Evolutionary conservation across 2,329 filamentous ascomycete species (phyloP).

Genomic region (Monosporascus sp.): DNA sequence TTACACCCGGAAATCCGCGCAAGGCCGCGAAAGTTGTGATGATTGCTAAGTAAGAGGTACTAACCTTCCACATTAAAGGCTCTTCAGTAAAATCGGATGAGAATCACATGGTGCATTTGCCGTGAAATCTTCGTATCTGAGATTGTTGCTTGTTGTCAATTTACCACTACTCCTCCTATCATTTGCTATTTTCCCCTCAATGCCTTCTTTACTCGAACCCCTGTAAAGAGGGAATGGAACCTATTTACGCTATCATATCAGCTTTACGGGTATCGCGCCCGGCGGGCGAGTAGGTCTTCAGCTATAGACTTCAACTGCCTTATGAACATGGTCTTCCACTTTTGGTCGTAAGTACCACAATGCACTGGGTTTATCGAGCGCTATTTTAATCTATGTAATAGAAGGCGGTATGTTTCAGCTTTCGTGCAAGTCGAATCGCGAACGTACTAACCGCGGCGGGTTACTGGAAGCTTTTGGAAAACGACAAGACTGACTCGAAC

Average conservation of each 20-base stretch:
- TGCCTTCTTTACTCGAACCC: slow-evolving; percentile 10
- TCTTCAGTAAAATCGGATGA: not conserved
- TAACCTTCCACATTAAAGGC: not conserved
- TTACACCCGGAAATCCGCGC: too few relatives aligned
- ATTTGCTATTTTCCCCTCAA: slow-evolving; percentile 13
- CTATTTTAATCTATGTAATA: not conserved
- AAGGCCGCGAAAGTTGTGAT: not conserved
- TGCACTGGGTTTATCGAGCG: not conserved
- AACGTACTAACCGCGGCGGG: not conserved
- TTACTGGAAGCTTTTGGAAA: not conserved
- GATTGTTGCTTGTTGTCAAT: slow-evolving; percentile 6
- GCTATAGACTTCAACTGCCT: slow-evolving; percentile 18
- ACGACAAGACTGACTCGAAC: not conserved
- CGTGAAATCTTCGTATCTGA: not conserved
- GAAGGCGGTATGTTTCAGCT: not conserved
- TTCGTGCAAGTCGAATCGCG: not conserved
- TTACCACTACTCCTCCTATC: slow-evolving; percentile 14
- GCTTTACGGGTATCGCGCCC: slow-evolving; percentile 11
- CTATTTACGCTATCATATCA: slow-evolving; percentile 3
- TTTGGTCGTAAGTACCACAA: not conserved
- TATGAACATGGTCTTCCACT: slow-evolving; percentile 18
- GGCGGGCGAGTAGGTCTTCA: slow-evolving; percentile 12
- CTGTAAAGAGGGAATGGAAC: slow-evolving; percentile 13
- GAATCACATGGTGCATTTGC: too few relatives aligned
- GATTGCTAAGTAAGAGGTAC: not conserved